A percentile compares a stretch with the other conserved stretches of the same genome.
Conservation (phyloP, 108 stramenopile genomes). For the Cyclostephanos tholiformis region DNA sequence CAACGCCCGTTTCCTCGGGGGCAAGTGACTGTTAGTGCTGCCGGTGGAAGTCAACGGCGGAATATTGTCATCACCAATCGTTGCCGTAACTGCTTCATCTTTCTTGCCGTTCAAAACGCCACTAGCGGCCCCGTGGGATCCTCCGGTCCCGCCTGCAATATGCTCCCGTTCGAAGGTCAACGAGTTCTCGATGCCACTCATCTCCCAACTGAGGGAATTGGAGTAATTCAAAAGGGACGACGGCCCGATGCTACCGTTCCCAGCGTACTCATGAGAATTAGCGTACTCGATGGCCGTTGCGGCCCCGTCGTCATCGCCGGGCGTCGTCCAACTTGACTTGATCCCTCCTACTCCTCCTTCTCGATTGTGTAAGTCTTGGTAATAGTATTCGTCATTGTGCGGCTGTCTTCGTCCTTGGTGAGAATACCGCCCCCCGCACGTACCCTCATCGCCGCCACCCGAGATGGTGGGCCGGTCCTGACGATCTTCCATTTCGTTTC, state of each 20-base stretch:
- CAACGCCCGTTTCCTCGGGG: not conserved
- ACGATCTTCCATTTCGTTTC: not conserved
- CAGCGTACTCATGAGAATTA: constrained; percentile 2
- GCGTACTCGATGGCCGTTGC: not conserved
- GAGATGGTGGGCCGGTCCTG: not conserved
- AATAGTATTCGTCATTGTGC: not conserved
- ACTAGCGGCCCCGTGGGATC: not conserved
- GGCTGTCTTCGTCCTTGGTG: not conserved
- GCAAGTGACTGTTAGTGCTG: constrained; percentile 1
- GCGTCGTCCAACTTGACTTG: not conserved
- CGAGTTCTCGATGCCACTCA: constrained; percentile 17
- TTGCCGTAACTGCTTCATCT: not conserved
- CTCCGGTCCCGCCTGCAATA: no score
- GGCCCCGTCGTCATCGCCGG: not conserved
- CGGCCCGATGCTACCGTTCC: constrained; percentile 12
- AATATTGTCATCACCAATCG: not conserved
- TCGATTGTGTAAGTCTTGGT: not conserved
- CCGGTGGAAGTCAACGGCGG: constrained; percentile 9
- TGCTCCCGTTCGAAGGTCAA: not conserved
- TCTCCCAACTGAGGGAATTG: constrained; percentile 22
- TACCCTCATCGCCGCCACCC: not conserved
- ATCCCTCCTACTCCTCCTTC: not conserved
- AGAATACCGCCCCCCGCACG: not conserved
- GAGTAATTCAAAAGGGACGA: constrained; percentile 10
- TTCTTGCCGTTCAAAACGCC: not conserved